Base-by-base conservation (phyloP, 1,284 basidiomycete species). In the Rugosomyces carneus region DNA sequence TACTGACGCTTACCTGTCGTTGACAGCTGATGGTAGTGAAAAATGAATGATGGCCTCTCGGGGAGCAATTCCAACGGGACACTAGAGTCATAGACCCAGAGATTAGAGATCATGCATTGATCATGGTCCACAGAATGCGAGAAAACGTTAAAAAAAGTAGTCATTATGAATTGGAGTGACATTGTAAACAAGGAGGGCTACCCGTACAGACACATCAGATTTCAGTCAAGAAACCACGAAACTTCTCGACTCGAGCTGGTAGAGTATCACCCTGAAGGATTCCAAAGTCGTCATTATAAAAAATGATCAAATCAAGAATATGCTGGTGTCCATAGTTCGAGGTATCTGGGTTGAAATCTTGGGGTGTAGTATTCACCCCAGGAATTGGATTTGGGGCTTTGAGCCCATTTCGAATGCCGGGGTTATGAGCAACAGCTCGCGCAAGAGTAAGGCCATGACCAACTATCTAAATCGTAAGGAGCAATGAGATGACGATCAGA, bases 121-220 rank as follows among this genome's bases (percentile, higher is more conserved):
- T n/a, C n/a, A n/a, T n/a, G n/a, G n/a, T n/a, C n/a, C n/a, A n/a
- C n/a, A n/a, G n/a, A n/a, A n/a, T n/a, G n/a, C n/a, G n/a, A n/a
- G n/a, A n/a, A n/a, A n/a, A n/a, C n/a, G n/a, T n/a, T n/a, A n/a
- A n/a, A n/a, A n/a, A n/a, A n/a, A n/a, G n/a, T n/a, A n/a, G n/a
- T n/a, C n/a, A n/a, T n/a, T n/a, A n/a, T n/a, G n/a, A n/a, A n/a
- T n/a, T n/a, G n/a, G n/a, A n/a, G n/a, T n/a, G n/a, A n/a, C n/a
- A n/a, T n/a, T n/a, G n/a, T n/a, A n/a, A n/a, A n/a, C n/a, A n/a
- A n/a, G n/a, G n/a, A n/a, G n/a, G n/a, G n/a, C n/a, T n/a, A n/a
- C n/a, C n/a, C n/a, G n/a, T n/a, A 57, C 97, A 84, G 1, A 88
- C 84, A 40, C 97, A 93, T 91, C 24, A 26, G 10, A 26, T 5